Base-by-base conservation (phyloP, 306 rosid species). In the Arachis hypogaea region DNA sequence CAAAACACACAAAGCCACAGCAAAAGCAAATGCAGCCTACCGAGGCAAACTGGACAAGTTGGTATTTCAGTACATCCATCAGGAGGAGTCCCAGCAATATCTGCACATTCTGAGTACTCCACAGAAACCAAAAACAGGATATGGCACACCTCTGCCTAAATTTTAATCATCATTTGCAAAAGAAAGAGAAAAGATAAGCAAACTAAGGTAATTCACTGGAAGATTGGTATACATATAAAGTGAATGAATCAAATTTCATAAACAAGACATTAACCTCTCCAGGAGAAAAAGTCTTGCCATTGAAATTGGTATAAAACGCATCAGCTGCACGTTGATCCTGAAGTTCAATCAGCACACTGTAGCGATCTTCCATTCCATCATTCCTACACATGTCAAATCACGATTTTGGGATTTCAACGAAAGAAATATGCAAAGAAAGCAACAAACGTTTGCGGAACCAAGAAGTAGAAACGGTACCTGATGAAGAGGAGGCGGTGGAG, bases 41-140 rank as follows among this genome's bases (percentile, higher is more conserved):
- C 98, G 18, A 91, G 96, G 75, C 98, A 94, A 81, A 94, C 93
- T 0, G 99, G 95, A 66, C 99, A 94, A 75, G 96, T 88, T 55
- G 99, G 99, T 71, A 94, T 84, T 82, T 92, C 96, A 0, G 89
- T 82, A 78, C 87, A 92, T 61, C 83, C 92, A 0, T 70, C 81
- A 5, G 96, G 95, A 66, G 99, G 93, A 28, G 92, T 84, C 69
- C 89, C 88, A 11, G 97, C 92, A 69, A 91, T 75, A 72, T 89
- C 88, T 28, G 88, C 93, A 18, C 78, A 88, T 59, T 89, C 97
- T 0, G 96, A 88, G 81, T 89, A 94, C 74, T 92, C 96, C 78
- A 92, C 97, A 6, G 93, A 83, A 45, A 28, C 80, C 85, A 92
- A 73, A 82, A 81, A 92, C 65, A 93, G 59, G 73, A 91, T 79